Evolutionary conservation across 352 stramenopile genomes (phyloP).

Genomic region (Globisporangium takayamanum): DNA sequence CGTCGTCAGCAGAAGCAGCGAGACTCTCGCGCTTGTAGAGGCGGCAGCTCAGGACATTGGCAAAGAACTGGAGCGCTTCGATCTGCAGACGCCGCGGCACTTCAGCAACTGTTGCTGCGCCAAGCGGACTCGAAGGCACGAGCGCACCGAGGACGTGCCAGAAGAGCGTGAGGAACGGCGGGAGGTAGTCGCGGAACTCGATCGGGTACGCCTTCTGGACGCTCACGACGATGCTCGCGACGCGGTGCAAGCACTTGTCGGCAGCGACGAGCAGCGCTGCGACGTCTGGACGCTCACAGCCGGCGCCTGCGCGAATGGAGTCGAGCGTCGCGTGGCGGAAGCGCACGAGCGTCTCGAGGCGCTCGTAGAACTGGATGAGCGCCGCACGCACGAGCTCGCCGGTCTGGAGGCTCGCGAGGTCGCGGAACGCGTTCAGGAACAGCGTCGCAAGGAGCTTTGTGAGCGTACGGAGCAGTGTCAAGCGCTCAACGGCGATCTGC

Average conservation of each 20-base stretch:
- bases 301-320: neutral
- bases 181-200: slow-evolving; percentile 76
- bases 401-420: slow-evolving; percentile 45
- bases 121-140: slow-evolving; percentile 7
- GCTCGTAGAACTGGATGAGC: slow-evolving; percentile 66
- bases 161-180: slow-evolving; percentile 59
- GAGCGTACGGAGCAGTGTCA: slow-evolving; percentile 36
- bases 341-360: slow-evolving; percentile 51
- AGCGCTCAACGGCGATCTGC: slow-evolving; percentile 14
- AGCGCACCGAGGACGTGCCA: slow-evolving; percentile 46
- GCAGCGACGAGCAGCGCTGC: slow-evolving; percentile 13
- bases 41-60: slow-evolving; percentile 72
- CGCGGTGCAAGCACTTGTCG: slow-evolving; percentile 62
- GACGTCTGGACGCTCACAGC: neutral
- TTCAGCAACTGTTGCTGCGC: slow-evolving; percentile 1
- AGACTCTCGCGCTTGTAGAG: slow-evolving; percentile 77
- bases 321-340: slow-evolving; percentile 24
- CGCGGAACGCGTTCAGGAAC: slow-evolving; percentile 65
- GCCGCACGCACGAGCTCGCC: slow-evolving; percentile 48
- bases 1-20: slow-evolving; percentile 28
- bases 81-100: slow-evolving; percentile 47
- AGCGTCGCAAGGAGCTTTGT: slow-evolving; percentile 69
- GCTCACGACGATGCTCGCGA: slow-evolving; percentile 56
- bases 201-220: slow-evolving; percentile 79
- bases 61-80: slow-evolving; percentile 71